A percentile compares a stretch with the other conserved stretches of the same genome.
Conservation (phyloP, 768 basidiomycete species). For the Pisolithus tinctorius region DNA sequence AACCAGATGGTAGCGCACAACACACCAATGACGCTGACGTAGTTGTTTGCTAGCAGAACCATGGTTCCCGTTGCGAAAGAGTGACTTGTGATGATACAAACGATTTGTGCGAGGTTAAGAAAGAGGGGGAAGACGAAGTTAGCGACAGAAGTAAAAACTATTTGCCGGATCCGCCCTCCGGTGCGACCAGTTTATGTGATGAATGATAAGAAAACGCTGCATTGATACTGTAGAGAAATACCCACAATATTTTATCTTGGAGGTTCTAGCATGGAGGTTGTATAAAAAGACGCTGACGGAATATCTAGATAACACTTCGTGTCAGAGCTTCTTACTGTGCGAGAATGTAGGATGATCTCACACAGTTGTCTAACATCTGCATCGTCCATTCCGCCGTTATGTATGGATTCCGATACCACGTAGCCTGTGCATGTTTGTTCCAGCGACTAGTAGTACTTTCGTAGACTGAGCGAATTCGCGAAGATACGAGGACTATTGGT, state of each 20-base stretch:
- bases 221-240: not conserved
- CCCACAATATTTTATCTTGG: not conserved
- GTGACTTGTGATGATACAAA: constrained; percentile 12
- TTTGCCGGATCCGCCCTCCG: constrained; percentile 19
- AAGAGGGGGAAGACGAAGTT: constrained; percentile 35
- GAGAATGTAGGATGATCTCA: constrained; percentile 10
- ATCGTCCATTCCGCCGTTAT: constrained; percentile 27
- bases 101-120: constrained; percentile 27
- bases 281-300: constrained; percentile 24
- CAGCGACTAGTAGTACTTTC: not conserved
- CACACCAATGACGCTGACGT: constrained; percentile 29
- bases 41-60: constrained; percentile 16
- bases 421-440: not conserved
- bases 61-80: not conserved
- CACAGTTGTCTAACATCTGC: constrained; percentile 30
- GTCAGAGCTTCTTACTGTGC: not conserved
- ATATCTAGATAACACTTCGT: constrained; percentile 9
- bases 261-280: constrained; percentile 11
- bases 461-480: not conserved
- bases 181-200: constrained; percentile 10
- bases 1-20: constrained; percentile 32
- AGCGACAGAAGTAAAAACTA: constrained; percentile 30
- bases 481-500: constrained; percentile 2
- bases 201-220: not conserved
- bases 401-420: constrained; percentile 7